Evolutionary conservation across 2,329 filamentous ascomycete genomes (phyloP).

Genomic region (Volutella citrinella): DNA sequence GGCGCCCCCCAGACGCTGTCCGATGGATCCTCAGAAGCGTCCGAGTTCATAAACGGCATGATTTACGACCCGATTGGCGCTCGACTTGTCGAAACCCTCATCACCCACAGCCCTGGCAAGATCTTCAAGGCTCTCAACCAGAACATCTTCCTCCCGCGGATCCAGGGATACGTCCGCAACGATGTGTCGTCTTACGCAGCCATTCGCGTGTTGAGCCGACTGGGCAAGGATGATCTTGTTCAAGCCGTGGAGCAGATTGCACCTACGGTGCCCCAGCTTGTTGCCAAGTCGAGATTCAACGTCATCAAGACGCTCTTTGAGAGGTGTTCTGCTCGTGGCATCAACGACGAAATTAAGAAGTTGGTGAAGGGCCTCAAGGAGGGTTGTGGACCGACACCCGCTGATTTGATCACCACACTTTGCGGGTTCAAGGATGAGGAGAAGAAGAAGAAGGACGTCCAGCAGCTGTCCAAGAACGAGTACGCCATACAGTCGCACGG

Average conservation of each 20-base stretch:
- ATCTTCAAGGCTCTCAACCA: constrained; percentile 86
- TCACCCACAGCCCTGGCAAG: constrained; percentile 78
- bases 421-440: constrained; percentile 42
- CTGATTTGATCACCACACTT: constrained; percentile 47
- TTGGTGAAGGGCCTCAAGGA: constrained; percentile 47
- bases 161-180: constrained; percentile 80
- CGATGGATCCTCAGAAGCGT: constrained; percentile 69
- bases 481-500: constrained; percentile 63
- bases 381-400: constrained; percentile 46
- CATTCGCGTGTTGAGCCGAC: constrained; percentile 74
- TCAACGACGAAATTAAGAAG: constrained; percentile 48
- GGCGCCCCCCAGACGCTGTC: constrained; percentile 68
- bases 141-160: constrained; percentile 74
- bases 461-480: constrained; percentile 53
- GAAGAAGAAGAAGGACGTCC: constrained; percentile 34
- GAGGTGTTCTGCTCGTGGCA: constrained; percentile 68
- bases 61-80: constrained; percentile 91
- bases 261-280: constrained; percentile 68
- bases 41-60: constrained; percentile 77
- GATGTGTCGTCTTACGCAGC: constrained; percentile 88
- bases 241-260: constrained; percentile 69
- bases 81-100: constrained; percentile 81
- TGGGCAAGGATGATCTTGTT: constrained; percentile 82
- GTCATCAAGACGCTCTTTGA: constrained; percentile 82
- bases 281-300: constrained; percentile 72